phyloP scores from a whole-genome alignment of 1,284 basidiomycete species.

The Leccinum griseonigrum region DNA sequence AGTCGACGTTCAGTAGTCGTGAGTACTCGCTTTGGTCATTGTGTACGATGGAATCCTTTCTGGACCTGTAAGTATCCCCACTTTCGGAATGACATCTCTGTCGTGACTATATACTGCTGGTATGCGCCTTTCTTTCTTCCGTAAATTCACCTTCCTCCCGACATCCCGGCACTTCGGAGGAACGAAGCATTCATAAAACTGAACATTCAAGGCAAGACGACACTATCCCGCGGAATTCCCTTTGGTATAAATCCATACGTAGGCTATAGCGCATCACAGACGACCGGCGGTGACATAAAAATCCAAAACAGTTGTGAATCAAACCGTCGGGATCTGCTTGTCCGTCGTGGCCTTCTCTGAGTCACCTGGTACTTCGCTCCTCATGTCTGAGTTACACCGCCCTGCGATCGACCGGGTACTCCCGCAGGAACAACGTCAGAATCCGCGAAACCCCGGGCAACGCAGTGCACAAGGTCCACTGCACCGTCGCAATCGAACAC shows the following conservation, averaged over 20 bases:
- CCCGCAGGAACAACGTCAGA: constrained; percentile 44
- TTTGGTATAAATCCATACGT: background rate
- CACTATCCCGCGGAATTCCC: too few relatives aligned
- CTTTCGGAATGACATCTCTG: too few relatives aligned
- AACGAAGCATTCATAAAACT: too few relatives aligned
- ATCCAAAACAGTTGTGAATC: background rate
- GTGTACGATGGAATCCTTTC: too few relatives aligned
- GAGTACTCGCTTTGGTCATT: too few relatives aligned
- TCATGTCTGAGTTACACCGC: constrained; percentile 36
- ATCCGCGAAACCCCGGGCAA: constrained; percentile 54
- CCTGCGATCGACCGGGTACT: constrained; percentile 42
- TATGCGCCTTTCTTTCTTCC: too few relatives aligned
- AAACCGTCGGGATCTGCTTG: background rate
- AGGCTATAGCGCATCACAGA: background rate
- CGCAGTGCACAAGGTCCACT: constrained; percentile 66
- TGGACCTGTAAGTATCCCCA: too few relatives aligned
- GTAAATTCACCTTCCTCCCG: too few relatives aligned
- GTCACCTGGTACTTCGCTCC: constrained; percentile 8
- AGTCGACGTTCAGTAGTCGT: too few relatives aligned
- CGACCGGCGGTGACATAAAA: background rate
- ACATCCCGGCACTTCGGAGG: too few relatives aligned
- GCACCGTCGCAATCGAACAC: constrained; percentile 41
- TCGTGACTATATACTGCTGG: too few relatives aligned
- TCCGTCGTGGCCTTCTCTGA: background rate
- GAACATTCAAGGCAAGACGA: too few relatives aligned